A percentile compares a stretch with the other conserved stretches of the same genome.
Evolutionary conservation across 495 filamentous ascomycete species (phyloP).

Genomic region (Chaetomium cochliodes): DNA sequence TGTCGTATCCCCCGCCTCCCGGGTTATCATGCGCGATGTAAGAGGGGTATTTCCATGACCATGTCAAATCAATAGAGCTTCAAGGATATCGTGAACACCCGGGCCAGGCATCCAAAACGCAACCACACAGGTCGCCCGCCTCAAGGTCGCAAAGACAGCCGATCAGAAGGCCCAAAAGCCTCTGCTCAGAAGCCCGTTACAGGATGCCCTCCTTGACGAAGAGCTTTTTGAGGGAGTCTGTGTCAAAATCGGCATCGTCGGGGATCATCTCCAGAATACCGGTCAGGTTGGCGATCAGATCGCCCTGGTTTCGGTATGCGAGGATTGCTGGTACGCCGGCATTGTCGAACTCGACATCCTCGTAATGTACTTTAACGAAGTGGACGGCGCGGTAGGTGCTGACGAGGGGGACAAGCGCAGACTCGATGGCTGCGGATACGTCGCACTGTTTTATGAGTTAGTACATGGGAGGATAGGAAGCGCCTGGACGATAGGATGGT

Average conservation of each 20-base stretch:
- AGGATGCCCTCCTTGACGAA: conserved; percentile 50
- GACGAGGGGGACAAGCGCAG: conserved; percentile 70
- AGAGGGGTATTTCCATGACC: background rate
- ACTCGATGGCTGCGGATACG: conserved; percentile 72
- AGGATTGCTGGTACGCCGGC: conserved; percentile 85
- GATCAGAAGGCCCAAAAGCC: background rate
- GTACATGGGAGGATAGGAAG: background rate
- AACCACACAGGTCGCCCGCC: background rate
- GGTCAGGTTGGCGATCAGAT: conserved; percentile 86
- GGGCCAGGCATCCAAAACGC: background rate
- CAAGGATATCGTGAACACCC: background rate
- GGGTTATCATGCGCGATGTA: background rate
- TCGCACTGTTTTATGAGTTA: conserved; percentile 56
- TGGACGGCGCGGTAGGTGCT: conserved; percentile 64
- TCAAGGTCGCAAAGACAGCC: background rate
- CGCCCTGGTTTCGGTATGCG: conserved; percentile 79
- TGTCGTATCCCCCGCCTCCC: background rate
- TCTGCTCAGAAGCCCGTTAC: conserved; percentile 17
- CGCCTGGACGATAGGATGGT: conserved; percentile 2
- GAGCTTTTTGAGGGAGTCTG: conserved; percentile 47
- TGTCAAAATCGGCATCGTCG: conserved; percentile 56
- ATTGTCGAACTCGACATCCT: conserved; percentile 92
- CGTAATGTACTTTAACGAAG: conserved; percentile 88
- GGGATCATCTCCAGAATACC: conserved; percentile 85
- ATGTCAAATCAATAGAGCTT: background rate